Conservation (phyloP, 306 rosid species). For the Vigna angularis region DNA sequence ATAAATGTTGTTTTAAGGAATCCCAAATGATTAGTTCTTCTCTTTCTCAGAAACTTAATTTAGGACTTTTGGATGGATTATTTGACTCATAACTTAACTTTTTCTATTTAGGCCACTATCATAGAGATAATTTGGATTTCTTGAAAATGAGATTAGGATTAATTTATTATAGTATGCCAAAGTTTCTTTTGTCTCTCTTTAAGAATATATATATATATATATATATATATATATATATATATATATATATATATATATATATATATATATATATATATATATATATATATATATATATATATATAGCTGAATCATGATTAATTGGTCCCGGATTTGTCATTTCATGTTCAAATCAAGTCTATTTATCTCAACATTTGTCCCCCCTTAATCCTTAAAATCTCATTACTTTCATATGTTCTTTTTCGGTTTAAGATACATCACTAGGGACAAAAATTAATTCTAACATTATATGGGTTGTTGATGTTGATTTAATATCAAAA, state of each 20-base stretch:
- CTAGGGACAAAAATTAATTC: too few species aligned
- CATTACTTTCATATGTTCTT: background rate
- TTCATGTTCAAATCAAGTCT: conserved; percentile 27
- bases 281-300: background rate
- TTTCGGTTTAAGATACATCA: background rate
- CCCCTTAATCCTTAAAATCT: conserved; percentile 15
- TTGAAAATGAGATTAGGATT: conserved; percentile 18
- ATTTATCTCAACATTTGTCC: conserved; percentile 2
- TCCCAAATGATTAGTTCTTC: background rate
- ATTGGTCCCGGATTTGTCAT: conserved; percentile 17
- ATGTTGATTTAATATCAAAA: background rate
- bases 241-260: too few species aligned
- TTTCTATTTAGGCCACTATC: background rate
- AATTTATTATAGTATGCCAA: conserved; percentile 2
- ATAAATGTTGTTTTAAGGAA: background rate
- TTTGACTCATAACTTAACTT: background rate
- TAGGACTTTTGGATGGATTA: background rate
- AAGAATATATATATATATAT: background rate
- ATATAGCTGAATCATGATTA: background rate
- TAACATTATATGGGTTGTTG: background rate
- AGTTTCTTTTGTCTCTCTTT: background rate
- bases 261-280: too few species aligned
- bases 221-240: too few species aligned
- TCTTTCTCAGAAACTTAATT: background rate
- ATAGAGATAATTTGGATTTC: background rate